These are phyloP conservation scores for Tetrahymena elliotti DNA, from an alignment of 73 alveolate species.

Conservation along the genomic window DNA sequence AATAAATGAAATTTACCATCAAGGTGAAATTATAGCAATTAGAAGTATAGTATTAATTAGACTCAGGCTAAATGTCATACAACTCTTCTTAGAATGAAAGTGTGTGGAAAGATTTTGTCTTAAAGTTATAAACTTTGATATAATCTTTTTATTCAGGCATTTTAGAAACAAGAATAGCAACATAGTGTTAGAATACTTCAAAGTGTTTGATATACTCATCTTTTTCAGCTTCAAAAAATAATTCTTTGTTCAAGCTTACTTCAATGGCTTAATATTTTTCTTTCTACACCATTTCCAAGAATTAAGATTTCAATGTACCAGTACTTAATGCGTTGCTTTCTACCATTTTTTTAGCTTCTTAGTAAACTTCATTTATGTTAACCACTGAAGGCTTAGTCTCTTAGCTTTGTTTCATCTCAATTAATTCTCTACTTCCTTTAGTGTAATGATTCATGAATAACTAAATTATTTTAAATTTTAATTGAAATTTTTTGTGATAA, in stretches of 20 bases:
- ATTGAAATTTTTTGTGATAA: not conserved
- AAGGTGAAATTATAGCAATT: not conserved
- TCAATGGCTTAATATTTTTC: not conserved
- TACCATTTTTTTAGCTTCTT: not conserved
- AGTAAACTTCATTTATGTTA: not conserved
- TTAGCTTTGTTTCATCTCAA: not conserved
- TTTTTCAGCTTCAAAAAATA: not conserved
- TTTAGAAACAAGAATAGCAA: not conserved
- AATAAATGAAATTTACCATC: not conserved
- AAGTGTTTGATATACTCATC: not conserved
- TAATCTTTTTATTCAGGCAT: not conserved
- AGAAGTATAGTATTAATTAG: not conserved
- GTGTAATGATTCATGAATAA: not conserved
- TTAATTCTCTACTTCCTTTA: not conserved
- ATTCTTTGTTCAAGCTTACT: not conserved
- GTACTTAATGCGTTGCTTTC: not conserved
- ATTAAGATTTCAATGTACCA: not conserved
- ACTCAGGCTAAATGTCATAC: not conserved
- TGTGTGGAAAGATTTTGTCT: not conserved
- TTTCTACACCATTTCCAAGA: not conserved
- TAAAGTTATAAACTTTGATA: not conserved
- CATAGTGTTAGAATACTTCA: not conserved
- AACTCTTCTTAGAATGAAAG: not conserved
- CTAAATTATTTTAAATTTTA: not conserved
- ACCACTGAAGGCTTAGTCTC: not conserved